Evolutionary conservation across 2,329 filamentous ascomycete species (phyloP), one percentile per base, ranked within the genome.

Genomic region (Didymella segeticola): DNA sequence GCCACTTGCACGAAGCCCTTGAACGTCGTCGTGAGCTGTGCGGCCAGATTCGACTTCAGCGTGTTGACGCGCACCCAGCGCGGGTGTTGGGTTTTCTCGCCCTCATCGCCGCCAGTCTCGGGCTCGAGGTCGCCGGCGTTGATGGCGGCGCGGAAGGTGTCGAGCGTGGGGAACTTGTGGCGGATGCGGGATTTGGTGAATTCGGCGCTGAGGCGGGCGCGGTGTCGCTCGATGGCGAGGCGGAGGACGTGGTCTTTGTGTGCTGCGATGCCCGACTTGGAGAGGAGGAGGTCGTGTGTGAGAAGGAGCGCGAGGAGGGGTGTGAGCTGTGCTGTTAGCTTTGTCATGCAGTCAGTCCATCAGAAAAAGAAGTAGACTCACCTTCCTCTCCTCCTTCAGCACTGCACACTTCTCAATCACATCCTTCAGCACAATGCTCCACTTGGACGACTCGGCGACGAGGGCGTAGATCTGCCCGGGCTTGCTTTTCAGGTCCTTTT

Each of bases 1-100:
- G 77, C 68, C 1, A 87, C 86, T 38, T 80, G 78, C 17, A 78
- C 75, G 63, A 88, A 93, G 1, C 78, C 80, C 1, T 81, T 75
- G 72, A 98, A 96, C 0, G 90, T 93, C 0, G 84, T 87, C 14
- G 80, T 77, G n/a, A 96, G 78, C 74, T 96, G 89, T 4, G 86
- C 82, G 15, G 88, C 81, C 5, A 96, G 71, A 0, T 82, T 88
- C 10, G 87, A 88, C 63, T 86, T 88, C 11, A 97, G 77, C 0
- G 87, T 86, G 70, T 98, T 99, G 58, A 98, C 81, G 2, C 95
- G 86, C 33, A 96, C 86, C 95, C 95, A 99, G 47, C 95, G 86
- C n/a, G 92, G 93, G 69, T 93, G 89, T 33, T 78, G 77, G 3
- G 61, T 66, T 5, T 60, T 61, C 66, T 27, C 82, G 77, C 56